Evolutionary conservation across 2,329 filamentous ascomycete species (phyloP), one percentile per base, ranked within the genome.

Genomic region (Cordyceps militaris): DNA sequence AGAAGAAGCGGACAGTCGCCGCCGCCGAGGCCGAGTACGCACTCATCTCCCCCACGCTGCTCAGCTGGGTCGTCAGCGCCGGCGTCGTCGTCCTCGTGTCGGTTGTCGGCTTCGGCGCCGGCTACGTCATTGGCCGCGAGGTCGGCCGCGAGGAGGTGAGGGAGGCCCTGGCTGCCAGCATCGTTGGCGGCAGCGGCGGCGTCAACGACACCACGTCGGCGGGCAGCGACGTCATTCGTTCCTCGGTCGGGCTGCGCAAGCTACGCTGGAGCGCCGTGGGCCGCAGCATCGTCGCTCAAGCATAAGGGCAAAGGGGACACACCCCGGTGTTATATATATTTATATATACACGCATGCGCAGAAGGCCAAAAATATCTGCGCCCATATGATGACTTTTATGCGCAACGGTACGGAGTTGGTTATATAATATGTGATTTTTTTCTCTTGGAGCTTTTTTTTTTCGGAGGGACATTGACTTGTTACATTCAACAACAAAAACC

Each of bases 71-170:
- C 6, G 77, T 87, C 56, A 83, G 81, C 58, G 84, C 85, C 8
- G 84, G 85, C 19, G 84, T 87, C 1, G 81, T 88, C 1, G 83
- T 88, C 9, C 75, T 88, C 11, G 81, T 88, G 3, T 85, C 82
- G 8, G 85, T 86, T 1, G 84, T 88, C 34, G 84, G 84, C 2
- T 88, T 88, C 63, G 83, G 85, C 3, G 85, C 85, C 9, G 85
- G 85, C 11, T 87, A 86, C 64, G 84, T 86, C 24, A 83, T 87
- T 59, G 85, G 85, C 5, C 76, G 84, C 26, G 85, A 88, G 63
- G 83, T 85, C 24, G 85, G 85, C 3, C 77, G 81, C 34, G 81
- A 86, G 62, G 84, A 88, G 65, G 69, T 74, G 10, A 52, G 53
- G 16, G 58, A 56, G 32, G 73, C 73, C 13, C 67, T 79, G n/a